A percentile compares a stretch with the other conserved stretches of the same genome.
These are phyloP conservation scores for Spiraea crenata DNA, from an alignment of 331 rosid genomes.

Conservation along the genomic window DNA sequence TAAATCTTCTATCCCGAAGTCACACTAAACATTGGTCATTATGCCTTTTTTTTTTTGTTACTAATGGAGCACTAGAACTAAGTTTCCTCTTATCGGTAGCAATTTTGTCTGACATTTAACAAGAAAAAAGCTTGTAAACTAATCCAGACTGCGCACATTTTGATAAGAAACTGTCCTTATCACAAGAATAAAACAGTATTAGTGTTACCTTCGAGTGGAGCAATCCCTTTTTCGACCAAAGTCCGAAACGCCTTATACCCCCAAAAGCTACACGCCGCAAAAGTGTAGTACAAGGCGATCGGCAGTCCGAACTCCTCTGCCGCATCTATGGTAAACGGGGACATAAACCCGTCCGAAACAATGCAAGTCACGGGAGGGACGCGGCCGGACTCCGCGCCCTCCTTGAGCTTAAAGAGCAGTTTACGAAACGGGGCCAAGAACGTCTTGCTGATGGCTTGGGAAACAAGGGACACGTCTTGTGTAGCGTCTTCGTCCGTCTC, in stretches of 20 bases:
- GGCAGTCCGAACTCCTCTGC: conserved; percentile 15
- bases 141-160: no score
- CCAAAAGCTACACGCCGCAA: background rate
- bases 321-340: background rate
- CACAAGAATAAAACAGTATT: no score
- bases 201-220: conserved; percentile 21
- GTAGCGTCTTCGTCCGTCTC: background rate
- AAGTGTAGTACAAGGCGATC: background rate
- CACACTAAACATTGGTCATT: no score
- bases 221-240: conserved; percentile 17
- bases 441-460: background rate
- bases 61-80: no score
- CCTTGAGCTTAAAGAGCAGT: conserved; percentile 10
- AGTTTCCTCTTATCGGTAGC: no score
- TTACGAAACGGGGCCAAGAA: background rate
- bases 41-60: no score
- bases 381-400: background rate
- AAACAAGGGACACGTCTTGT: background rate
- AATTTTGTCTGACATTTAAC: no score
- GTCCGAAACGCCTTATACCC: background rate
- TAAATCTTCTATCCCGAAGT: no score
- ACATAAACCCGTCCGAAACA: conserved; percentile 8
- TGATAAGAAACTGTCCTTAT: no score
- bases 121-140: no score
- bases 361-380: conserved; percentile 5